Evolutionary conservation across 768 basidiomycete species (phyloP), one percentile per base, ranked within the genome.

Genomic region (Hydnomerulius pinastri): DNA sequence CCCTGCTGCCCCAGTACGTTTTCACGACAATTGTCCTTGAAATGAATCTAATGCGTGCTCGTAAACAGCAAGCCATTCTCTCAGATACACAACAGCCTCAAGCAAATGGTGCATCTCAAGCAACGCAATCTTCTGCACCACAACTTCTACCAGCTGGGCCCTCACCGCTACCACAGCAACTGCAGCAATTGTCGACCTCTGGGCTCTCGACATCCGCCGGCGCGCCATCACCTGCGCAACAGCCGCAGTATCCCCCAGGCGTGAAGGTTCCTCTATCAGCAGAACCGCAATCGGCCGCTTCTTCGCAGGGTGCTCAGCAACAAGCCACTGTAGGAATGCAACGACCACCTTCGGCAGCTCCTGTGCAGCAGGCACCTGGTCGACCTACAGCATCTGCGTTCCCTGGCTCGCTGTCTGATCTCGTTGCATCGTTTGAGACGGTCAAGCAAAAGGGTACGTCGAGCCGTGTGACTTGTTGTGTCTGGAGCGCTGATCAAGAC

Each of bases 381-480:
- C 76, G 75, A 29, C 64, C 76, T 17, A 58, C 75, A 41, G 60
- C 74, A 20, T 68, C 74, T 9, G 81, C 82, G 18, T 86, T 87
- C 79, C 93, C 91, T 15, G 90, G 86, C 48, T 92, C 86, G 23
- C 66, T 99, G 64, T 91, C 92, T 10, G 96, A 98, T 65, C 77
- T 99, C 46, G 94, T 98, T 33, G 83, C 88, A 18, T 93, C 92
- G 33, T 98, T 98, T 63, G 96, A 98, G 74, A 88, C 79, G 39
- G 93, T 96, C 37, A 98, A 98, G 73, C 93, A 96, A 76, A 94
- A 97, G 68, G 93, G 95, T 94, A 54, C n/a, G n/a, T n/a, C n/a
- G n/a, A 42, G 76, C 62, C n/a, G 6, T 39, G 21, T 28, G 50
- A 13, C 42, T 23, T 18, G 24, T 32, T 28, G 45, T 20, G 24